These are phyloP conservation scores for Solanum okadae DNA, from an alignment of 257 asterid genomes.

Conservation along the genomic window DNA sequence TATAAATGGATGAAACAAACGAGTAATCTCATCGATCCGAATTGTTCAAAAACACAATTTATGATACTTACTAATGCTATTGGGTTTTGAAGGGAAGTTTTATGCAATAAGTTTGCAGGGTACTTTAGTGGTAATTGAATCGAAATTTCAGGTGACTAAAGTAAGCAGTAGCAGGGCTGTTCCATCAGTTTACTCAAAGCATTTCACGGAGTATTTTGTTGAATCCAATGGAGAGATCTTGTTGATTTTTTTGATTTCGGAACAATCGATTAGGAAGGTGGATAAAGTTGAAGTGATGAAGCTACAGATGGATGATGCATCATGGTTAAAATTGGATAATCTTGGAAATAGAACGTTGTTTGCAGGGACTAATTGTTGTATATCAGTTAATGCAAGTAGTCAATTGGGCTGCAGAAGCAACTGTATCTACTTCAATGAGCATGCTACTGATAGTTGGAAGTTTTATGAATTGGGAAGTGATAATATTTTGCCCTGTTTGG, in stretches of 20 bases:
- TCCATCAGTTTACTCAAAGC: neutral
- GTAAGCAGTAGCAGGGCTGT: neutral
- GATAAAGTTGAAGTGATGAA: constrained; percentile 23
- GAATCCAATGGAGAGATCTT: constrained; percentile 25
- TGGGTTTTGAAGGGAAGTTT: neutral
- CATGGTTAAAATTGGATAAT: constrained; percentile 8
- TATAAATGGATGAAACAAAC: neutral
- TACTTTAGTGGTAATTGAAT: neutral
- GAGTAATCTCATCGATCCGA: neutral
- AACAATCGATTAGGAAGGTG: neutral
- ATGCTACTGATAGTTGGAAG: neutral
- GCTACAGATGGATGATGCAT: constrained; percentile 2
- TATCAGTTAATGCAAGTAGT: neutral
- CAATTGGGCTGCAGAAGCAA: neutral
- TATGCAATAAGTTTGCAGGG: neutral
- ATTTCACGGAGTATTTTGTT: constrained; percentile 1
- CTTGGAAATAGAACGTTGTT: constrained; percentile 21
- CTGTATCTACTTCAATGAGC: neutral
- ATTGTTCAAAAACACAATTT: neutral
- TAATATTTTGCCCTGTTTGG: neutral
- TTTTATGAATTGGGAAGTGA: neutral
- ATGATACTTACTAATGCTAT: neutral
- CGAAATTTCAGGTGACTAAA: too few relatives aligned
- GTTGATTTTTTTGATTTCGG: neutral
- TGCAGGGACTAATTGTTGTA: neutral